Evolutionary conservation across 2,329 filamentous ascomycete species (phyloP), one percentile per base, ranked within the genome.

Genomic region (Zarea fungicola): DNA sequence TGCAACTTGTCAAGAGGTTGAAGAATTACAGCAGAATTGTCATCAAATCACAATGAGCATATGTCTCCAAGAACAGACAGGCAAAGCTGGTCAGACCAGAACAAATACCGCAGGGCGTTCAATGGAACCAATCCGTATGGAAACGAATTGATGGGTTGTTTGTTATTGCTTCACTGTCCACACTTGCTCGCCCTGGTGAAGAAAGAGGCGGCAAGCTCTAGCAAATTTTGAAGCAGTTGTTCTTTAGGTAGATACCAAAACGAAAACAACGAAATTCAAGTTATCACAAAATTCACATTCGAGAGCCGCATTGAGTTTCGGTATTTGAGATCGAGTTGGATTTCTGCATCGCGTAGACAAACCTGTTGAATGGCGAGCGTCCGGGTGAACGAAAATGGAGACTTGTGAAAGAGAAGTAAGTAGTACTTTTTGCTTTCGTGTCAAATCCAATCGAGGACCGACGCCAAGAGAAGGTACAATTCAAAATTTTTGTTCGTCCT

Each of bases 121-220:
- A 26, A 43, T 57, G 65, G 62, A 63, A 62, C 51, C 56, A 56
- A 51, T 42, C 22, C 49, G 50, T 34, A 40, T 47, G 56, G 25
- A 42, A 32, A 29, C 19, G 10, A 42, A 19, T 51, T 46, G 50
- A 56, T 52, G 56, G 31, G 52, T 58, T 57, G 70, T 70, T 77
- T 68, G 51, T 68, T 83, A 58, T 83, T 73, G 80, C 80, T 83
- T 83, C 80, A 81, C 68, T 81, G 80, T 83, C 80, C 80, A 83
- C 80, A 83, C 80, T 78, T 79, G 76, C 73, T 65, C 78, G 77
- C 71, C 74, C 71, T 80, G 66, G 70, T 59, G 63, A 62, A 43
- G 59, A 62, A 64, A 68, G 64, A 74, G 70, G 69, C 78, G 79
- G 72, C 76, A 81, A 80, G 79, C 78, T 83, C 79, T 83, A 83